These are phyloP conservation scores for Lantana camara DNA, from an alignment of 257 asterid genomes.

Conservation along the genomic window DNA sequence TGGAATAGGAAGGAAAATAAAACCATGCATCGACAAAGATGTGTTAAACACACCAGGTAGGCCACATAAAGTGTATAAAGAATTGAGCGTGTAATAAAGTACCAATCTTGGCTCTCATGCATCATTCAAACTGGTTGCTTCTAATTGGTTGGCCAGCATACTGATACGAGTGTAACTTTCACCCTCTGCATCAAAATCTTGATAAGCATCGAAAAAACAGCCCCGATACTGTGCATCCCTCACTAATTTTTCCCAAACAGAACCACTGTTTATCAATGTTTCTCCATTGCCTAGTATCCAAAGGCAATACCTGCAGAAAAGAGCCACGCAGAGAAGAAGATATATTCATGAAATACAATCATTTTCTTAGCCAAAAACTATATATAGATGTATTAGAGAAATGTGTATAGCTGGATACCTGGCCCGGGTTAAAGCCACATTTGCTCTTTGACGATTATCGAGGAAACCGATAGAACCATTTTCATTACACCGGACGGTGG, in stretches of 20 bases:
- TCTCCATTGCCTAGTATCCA: conserved; percentile 73
- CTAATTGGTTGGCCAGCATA: no score
- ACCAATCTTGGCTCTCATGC: no score
- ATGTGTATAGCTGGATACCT: conserved; percentile 37
- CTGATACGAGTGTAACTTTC: neutral
- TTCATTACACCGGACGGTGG: conserved; percentile 70
- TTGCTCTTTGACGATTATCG: conserved; percentile 55
- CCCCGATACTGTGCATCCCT: conserved; percentile 54
- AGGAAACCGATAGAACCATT: conserved; percentile 74
- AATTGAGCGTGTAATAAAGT: no score
- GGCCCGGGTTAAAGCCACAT: conserved; percentile 79
- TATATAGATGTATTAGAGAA: no score
- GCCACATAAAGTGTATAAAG: no score
- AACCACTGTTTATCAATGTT: conserved; percentile 53
- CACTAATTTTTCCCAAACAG: conserved; percentile 60
- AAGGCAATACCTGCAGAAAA: conserved; percentile 53
- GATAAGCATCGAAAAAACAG: conserved; percentile 46
- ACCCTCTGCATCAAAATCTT: conserved; percentile 23
- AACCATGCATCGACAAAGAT: no score
- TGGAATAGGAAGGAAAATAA: no score
- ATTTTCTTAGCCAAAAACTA: neutral
- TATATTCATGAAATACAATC: neutral
- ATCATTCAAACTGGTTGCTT: no score
- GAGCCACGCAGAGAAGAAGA: neutral
- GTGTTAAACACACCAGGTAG: no score